Base-by-base conservation (phyloP, 257 asterid genomes). In the Primulina tabacum region DNA sequence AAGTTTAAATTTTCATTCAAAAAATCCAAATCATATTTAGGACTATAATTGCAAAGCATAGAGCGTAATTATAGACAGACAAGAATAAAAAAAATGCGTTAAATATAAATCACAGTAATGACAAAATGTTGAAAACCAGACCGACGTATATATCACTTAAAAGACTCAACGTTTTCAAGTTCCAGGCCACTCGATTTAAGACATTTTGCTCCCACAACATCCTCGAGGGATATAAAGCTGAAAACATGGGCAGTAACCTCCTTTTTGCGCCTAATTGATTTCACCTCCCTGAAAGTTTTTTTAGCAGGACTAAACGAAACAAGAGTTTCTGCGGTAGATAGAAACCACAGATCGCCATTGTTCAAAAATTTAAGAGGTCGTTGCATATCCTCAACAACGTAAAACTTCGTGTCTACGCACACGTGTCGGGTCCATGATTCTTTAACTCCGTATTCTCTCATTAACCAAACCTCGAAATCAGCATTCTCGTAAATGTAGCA, bases 301-400 rank as follows among this genome's bases (percentile, higher is more conserved):
- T 78, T 79, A 14, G 20, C 37, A 33, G 90, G 88, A 60, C 79
- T 79, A 62, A 77, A 85, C 26, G n/a, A 81, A 76, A 81, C 85
- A 6, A 85, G 75, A 21, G 69, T 59, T 33, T 79, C 69, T 9
- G 74, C 74, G 32, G 79, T 74, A 24, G 81, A 83, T 50, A 75
- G 55, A 16, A 85, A 80, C 86, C 83, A 81, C 57, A 85, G 57
- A 67, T 85, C 90, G 64, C 88, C 90, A 1, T 77, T 83, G 68
- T 70, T 77, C 52, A 77, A 64, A 35, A 85, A 82, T 34, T 83
- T 85, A 24, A 85, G 37, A 8, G 88, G 90, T 16, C 76, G 68
- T 8, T 64, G 81, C 62, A 85, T 73, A 71, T 85, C 86, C 64
- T 71, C 79, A 37, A 71, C 83, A 65, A 86, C 75, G 57, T 85